Percentiles rank a stretch among this genome's conserved stretches.
Evolutionary conservation across 371 early-diverging fungal species (phyloP).

Genomic region (Smittium culicis): DNA sequence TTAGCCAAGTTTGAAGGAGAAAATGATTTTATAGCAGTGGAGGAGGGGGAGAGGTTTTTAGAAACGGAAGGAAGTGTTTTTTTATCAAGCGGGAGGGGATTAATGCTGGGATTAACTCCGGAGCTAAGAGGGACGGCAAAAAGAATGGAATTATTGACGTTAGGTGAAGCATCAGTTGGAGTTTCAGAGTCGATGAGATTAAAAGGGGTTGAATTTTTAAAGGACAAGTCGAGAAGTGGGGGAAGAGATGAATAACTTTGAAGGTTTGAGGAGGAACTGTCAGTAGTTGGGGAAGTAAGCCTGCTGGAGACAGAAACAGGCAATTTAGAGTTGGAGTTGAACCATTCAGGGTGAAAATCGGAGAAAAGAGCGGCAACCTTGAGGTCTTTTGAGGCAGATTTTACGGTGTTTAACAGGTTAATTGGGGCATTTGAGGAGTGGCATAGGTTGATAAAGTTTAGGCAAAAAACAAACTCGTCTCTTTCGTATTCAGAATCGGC

Average conservation of each 20-base stretch:
- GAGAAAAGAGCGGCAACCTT: background rate
- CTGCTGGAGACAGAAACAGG: background rate
- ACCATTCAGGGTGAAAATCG: background rate
- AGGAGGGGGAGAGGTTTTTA: too few relatives aligned
- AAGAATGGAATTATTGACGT: background rate
- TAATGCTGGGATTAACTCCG: too few relatives aligned
- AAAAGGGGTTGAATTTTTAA: background rate
- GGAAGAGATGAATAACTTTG: background rate
- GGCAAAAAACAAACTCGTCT: conserved; percentile 67
- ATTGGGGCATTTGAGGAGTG: background rate
- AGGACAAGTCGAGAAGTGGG: background rate
- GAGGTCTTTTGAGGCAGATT: background rate
- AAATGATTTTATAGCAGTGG: background rate
- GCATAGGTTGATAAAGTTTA: conserved; percentile 26
- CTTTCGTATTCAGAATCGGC: conserved; percentile 74
- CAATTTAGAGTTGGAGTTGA: background rate
- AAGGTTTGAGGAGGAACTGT: background rate
- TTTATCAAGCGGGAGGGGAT: background rate
- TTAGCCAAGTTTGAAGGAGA: background rate
- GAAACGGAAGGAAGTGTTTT: background rate
- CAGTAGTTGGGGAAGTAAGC: background rate
- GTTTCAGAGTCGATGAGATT: background rate
- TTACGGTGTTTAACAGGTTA: background rate
- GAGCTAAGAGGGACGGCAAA: background rate
- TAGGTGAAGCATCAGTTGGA: background rate